These are phyloP conservation scores for Guadua angustifolia DNA, from an alignment of 176 grass and related monocot genomes.

Conservation along the genomic window DNA sequence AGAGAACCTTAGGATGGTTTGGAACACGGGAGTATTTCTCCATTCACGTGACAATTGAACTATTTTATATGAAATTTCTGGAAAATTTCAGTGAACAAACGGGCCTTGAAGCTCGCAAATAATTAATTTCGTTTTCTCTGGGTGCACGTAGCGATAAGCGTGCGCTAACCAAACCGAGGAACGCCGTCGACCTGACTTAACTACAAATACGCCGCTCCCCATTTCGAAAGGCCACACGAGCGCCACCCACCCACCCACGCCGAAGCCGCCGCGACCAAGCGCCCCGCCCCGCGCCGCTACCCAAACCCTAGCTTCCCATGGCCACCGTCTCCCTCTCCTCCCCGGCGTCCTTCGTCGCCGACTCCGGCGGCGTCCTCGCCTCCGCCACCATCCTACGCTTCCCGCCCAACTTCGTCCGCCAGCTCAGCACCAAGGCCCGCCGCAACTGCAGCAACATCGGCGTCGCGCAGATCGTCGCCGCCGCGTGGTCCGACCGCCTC, in stretches of 20 bases:
- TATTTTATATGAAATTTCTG: too few relatives aligned
- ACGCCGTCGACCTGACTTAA: not conserved
- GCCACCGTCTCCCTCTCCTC: conserved; percentile 60
- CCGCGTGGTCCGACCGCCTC: conserved; percentile 78
- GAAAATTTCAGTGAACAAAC: too few relatives aligned
- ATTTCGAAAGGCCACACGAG: conserved; percentile 49
- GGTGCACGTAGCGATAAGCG: conserved; percentile 12
- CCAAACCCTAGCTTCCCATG: conserved; percentile 59
- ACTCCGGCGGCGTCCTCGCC: conserved; percentile 42
- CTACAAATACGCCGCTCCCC: conserved; percentile 54
- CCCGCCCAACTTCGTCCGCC: conserved; percentile 94
- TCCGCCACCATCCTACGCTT: conserved; percentile 73
- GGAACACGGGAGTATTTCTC: not conserved
- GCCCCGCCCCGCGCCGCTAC: conserved; percentile 17
- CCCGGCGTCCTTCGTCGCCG: conserved; percentile 49
- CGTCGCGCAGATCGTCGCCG: conserved; percentile 96
- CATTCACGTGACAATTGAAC: too few relatives aligned
- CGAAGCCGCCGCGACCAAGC: conserved; percentile 39
- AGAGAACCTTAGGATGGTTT: too few relatives aligned
- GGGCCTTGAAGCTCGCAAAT: too few relatives aligned
- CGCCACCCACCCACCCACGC: conserved; percentile 41
- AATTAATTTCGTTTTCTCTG: not conserved
- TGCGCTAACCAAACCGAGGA: not conserved
- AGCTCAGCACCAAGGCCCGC: conserved; percentile 96
- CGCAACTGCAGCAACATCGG: conserved; percentile 99